Evolutionary conservation across 2,329 filamentous ascomycete genomes (phyloP), one percentile per base, ranked within the genome.

Genomic region (Cercospora nicotianae): DNA sequence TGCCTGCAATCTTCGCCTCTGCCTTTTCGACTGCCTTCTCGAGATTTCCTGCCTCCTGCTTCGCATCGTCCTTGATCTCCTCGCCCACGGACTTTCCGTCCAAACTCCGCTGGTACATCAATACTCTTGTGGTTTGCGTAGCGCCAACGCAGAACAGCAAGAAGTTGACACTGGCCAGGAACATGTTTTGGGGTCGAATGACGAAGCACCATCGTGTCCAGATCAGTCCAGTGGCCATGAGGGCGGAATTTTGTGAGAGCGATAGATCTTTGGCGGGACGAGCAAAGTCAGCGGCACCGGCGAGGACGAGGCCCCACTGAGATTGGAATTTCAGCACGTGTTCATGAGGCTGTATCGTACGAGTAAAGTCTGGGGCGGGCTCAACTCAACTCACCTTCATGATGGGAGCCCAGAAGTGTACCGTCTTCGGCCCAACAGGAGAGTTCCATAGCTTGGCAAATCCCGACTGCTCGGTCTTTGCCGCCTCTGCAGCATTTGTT

Each of bases 191-290:
- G 67, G 95, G 95, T 81, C 89, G 93, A 83, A 99, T 99, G 81
- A 99, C 91, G 79, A 98, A 86, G 86, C 95, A 99, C 95, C 95
- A 99, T 74, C 95, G 89, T 57, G 95, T 99, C 95, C 95, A 99
- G 86, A 99, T 99, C 72, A 91, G 82, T 73, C 95, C 95, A 9
- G 95, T 99, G 75, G 89, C 89, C 78, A 92, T 95, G 74, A 99
- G 87, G 68, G 95, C 94, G 61, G 85, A 85, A 84, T 98, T 99
- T 83, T 97, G 94, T 31, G 92, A 95, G 70, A 97, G 84, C 48
- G 94, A 97, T 74, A 99, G 92, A 81, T 93, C 93, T 81, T 96
- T 92, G 71, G 91, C 93, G 33, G 95, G 95, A 74, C 95, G 93
- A 70, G 90, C 87, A 80, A 99, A 91, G 84, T 99, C 95, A 75